Evolutionary conservation across 2,329 filamentous ascomycete genomes (phyloP).

Genomic region (Aspergillus sp.): DNA sequence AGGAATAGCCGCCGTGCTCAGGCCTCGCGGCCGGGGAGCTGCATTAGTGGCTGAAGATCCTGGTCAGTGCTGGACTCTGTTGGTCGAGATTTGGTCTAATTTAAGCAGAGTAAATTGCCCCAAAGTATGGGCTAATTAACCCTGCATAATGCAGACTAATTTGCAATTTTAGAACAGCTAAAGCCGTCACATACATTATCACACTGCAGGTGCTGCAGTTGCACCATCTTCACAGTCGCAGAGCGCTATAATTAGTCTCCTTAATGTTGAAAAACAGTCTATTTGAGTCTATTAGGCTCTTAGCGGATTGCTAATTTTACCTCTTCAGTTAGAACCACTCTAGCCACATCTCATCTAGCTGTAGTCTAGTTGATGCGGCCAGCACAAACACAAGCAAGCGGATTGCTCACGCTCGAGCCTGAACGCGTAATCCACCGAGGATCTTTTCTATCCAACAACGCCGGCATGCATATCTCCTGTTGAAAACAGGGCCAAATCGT

Average conservation of each 20-base stretch:
- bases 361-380: slow-evolving; percentile 5
- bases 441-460: slow-evolving; percentile 11
- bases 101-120: background rate
- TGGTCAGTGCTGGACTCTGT: background rate
- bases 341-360: slow-evolving; percentile 6
- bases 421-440: slow-evolving; percentile 4
- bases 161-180: slow-evolving; percentile 14
- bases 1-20: slow-evolving; percentile 9
- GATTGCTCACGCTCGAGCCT: background rate
- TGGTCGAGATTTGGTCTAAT: slow-evolving; percentile 5
- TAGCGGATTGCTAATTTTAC: background rate
- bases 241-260: slow-evolving; percentile 11
- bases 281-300: background rate
- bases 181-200: slow-evolving; percentile 5
- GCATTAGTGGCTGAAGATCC: slow-evolving; percentile 14
- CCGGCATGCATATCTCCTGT: slow-evolving; percentile 3
- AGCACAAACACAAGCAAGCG: background rate
- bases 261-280: background rate
- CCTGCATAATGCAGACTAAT: slow-evolving; percentile 6
- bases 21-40: slow-evolving; percentile 7
- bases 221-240: background rate
- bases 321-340: background rate
- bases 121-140: background rate
- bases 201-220: background rate
- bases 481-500: background rate